These are phyloP conservation scores for Termitomyces sp. DNA, from an alignment of 768 basidiomycete genomes.

Conservation along the genomic window DNA sequence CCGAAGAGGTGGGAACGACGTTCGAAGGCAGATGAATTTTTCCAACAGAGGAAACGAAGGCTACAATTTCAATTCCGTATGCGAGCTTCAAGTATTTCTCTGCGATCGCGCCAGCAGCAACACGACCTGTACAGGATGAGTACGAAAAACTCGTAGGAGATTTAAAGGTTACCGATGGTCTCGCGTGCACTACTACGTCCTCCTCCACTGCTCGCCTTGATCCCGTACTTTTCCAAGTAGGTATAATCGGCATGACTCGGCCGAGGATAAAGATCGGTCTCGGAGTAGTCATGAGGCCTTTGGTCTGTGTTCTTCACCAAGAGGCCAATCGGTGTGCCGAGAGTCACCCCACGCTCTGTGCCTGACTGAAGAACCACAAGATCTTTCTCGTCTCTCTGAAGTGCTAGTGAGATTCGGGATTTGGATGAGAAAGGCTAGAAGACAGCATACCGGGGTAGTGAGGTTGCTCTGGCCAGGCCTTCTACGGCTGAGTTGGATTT, in stretches of 20 bases:
- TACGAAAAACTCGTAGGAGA: not conserved
- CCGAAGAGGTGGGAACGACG: constrained; percentile 33
- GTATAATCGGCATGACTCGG: constrained; percentile 98
- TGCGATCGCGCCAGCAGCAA: constrained; percentile 97
- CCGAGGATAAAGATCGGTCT: constrained; percentile 95
- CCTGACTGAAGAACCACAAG: constrained; percentile 92
- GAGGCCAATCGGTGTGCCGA: constrained; percentile 97
- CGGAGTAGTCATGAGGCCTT: constrained; percentile 95
- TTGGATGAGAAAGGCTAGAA: not conserved
- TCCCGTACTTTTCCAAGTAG: constrained; percentile 93
- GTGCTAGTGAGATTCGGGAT: not conserved
- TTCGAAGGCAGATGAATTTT: constrained; percentile 76
- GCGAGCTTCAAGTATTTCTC: constrained; percentile 89
- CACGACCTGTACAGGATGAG: constrained; percentile 55
- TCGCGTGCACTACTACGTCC: constrained; percentile 94
- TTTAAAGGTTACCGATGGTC: constrained; percentile 68
- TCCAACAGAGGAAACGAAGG: constrained; percentile 95
- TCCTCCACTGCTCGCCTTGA: constrained; percentile 97
- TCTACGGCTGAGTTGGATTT: constrained; percentile 84
- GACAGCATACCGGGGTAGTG: constrained; percentile 81
- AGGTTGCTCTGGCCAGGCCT: constrained; percentile 95
- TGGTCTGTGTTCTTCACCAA: constrained; percentile 98
- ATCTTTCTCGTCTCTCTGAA: constrained; percentile 92
- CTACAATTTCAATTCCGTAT: constrained; percentile 91
- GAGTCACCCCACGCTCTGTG: constrained; percentile 87